Evolutionary conservation across 2,329 filamentous ascomycete genomes (phyloP).

Genomic region (Sarocladiaceae sp.): DNA sequence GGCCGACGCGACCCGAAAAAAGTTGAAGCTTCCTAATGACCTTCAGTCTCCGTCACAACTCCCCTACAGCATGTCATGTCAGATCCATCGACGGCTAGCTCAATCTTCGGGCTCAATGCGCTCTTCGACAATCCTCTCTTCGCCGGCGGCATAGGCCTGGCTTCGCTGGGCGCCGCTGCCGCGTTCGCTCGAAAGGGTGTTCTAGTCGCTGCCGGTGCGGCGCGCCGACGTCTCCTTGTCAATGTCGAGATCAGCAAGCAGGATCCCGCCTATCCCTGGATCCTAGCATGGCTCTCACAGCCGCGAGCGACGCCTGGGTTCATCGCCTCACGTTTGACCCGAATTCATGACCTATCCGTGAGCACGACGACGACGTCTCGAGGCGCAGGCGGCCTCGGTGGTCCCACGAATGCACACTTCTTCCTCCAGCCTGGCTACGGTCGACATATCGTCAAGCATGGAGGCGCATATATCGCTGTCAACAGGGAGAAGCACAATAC

Average conservation of each 20-base stretch:
- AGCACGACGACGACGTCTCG: constrained; percentile 54
- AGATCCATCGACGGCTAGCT: constrained; percentile 20
- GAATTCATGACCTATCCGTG: constrained; percentile 57
- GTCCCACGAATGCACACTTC: constrained; percentile 74
- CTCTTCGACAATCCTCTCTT: constrained; percentile 62
- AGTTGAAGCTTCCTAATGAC: no score
- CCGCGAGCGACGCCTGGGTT: constrained; percentile 64
- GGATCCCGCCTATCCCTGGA: constrained; percentile 90
- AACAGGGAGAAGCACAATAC: constrained; percentile 82
- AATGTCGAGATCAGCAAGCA: constrained; percentile 94
- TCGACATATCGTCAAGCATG: constrained; percentile 80
- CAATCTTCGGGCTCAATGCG: constrained; percentile 47
- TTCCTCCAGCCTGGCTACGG: constrained; percentile 89
- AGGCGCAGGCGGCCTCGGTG: constrained; percentile 54
- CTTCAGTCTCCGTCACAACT: no score
- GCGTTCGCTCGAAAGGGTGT: constrained; percentile 76
- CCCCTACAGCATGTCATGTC: constrained; percentile 22
- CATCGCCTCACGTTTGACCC: constrained; percentile 52
- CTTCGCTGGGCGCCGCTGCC: constrained; percentile 76
- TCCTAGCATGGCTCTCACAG: constrained; percentile 89
- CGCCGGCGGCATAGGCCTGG: constrained; percentile 80
- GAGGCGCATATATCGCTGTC: constrained; percentile 81
- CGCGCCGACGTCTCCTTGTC: constrained; percentile 83
- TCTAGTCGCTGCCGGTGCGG: constrained; percentile 65
- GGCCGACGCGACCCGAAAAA: no score